phyloP scores from a whole-genome alignment of 352 stramenopile species.

The Pythium aquatile region DNA sequence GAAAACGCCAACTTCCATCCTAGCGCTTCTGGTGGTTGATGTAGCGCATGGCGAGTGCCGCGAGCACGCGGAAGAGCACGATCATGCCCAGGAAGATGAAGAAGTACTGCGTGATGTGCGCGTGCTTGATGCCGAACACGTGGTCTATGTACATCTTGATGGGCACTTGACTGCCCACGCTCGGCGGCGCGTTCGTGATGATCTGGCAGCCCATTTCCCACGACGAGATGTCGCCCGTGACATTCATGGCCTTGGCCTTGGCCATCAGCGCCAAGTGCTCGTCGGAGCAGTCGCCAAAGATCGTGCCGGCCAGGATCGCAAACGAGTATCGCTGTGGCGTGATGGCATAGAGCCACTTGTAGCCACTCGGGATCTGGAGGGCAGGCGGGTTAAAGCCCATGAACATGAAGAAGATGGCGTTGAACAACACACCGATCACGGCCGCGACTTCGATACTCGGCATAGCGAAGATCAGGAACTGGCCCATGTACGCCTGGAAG shows the following conservation, averaged over 20 bases:
- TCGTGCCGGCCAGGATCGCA: conserved; percentile 25
- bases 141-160: conserved; percentile 55
- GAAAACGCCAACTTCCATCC: background rate
- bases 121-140: conserved; percentile 56
- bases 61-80: conserved; percentile 49
- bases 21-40: conserved; percentile 67
- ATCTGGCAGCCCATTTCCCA: conserved; percentile 62
- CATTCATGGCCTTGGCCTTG: conserved; percentile 20
- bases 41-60: conserved; percentile 47
- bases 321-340: conserved; percentile 35
- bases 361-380: conserved; percentile 30
- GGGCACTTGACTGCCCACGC: conserved; percentile 34
- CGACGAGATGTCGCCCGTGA: conserved; percentile 28
- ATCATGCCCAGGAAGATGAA: conserved; percentile 47
- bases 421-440: conserved; percentile 17
- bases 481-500: conserved; percentile 26
- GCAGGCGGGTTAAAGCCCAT: conserved; percentile 31
- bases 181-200: conserved; percentile 44
- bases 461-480: conserved; percentile 24
- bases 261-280: conserved; percentile 21
- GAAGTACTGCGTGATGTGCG: conserved; percentile 44
- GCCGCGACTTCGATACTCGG: conserved; percentile 23
- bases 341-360: conserved; percentile 44
- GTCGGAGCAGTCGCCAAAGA: conserved; percentile 34
- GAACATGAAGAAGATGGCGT: conserved; percentile 26